Evolutionary conservation across 179 eudicot genomes (phyloP).

Genomic region (Sideroxylon spinosum): DNA sequence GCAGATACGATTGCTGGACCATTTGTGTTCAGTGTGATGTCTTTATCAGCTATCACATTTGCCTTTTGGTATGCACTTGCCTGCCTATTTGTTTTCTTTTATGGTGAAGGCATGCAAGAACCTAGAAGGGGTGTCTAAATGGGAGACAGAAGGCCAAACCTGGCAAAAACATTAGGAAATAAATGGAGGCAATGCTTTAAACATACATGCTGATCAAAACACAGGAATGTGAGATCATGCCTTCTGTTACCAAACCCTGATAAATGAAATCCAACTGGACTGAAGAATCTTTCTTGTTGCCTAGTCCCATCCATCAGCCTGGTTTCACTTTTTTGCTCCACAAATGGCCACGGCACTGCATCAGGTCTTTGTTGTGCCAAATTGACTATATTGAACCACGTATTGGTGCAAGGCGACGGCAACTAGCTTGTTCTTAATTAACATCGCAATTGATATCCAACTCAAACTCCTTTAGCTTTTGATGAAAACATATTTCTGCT

Average conservation of each 20-base stretch:
- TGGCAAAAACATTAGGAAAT: background rate
- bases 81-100: constrained; percentile 4
- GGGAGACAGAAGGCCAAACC: background rate
- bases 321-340: too few species aligned
- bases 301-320: background rate
- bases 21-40: constrained; percentile 86
- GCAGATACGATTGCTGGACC: constrained; percentile 98
- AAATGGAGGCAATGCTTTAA: background rate
- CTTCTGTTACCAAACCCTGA: background rate
- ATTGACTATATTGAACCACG: background rate
- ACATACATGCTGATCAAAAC: background rate
- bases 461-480: background rate
- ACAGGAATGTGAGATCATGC: background rate
- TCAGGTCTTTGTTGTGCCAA: background rate
- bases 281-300: background rate
- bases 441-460: background rate
- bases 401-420: too few species aligned
- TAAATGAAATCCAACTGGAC: background rate
- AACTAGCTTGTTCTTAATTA: background rate
- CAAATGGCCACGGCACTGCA: background rate
- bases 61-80: constrained; percentile 67
- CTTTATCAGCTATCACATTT: constrained; percentile 80
- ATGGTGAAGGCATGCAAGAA: background rate
- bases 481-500: background rate
- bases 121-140: background rate